Evolutionary conservation across 805 yeast genomes (phyloP), one percentile per base, ranked within the genome.

Genomic region (Groenewaldozyma tartarivorans): DNA sequence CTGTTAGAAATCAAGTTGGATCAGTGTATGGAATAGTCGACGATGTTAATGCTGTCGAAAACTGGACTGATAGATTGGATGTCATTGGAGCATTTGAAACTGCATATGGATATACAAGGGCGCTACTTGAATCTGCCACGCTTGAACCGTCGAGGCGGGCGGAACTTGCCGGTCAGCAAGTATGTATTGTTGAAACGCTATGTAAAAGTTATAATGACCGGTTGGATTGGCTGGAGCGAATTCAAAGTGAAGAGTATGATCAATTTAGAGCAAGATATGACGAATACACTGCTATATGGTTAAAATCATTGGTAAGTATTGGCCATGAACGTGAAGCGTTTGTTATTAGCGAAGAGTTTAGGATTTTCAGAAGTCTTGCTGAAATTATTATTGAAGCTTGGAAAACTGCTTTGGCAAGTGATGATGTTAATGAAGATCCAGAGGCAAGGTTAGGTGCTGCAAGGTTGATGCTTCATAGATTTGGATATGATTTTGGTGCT

Each of bases 351-450:
- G 94, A 83, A 47, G 63, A 68, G 20, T 81, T 78, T 57, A 57
- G 63, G 15, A 94, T 87, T 54, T 69, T 79, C 50, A 63, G 72
- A 26, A 75, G 88, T 1, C 59, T 87, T 20, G 80, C 79, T 0
- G 74, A 67, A 39, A 61, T 74, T 5, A 56, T 74, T 4, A 75
- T 69, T n/a, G 64, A 64, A 30, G 67, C 65, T 39, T 62, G 74
- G 48, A 41, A 21, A 4, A 24, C 22, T 13, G 50, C 48, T 3
- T 24, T 29, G 32, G 18, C 34, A 7, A 32, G 9, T 13, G 19
- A 31, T 29, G 36, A 37, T 21, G 24, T 38, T 20, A 20, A 37
- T 2, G 42, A 36, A 7, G 27, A 36, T 9, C 39, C 40, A 26
- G 24, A 45, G 4, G 36, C 45, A 5, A 67, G 67, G 38, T 83